Conservation (phyloP, 495 filamentous ascomycete species). For the Astrocystis sublimbata region DNA sequence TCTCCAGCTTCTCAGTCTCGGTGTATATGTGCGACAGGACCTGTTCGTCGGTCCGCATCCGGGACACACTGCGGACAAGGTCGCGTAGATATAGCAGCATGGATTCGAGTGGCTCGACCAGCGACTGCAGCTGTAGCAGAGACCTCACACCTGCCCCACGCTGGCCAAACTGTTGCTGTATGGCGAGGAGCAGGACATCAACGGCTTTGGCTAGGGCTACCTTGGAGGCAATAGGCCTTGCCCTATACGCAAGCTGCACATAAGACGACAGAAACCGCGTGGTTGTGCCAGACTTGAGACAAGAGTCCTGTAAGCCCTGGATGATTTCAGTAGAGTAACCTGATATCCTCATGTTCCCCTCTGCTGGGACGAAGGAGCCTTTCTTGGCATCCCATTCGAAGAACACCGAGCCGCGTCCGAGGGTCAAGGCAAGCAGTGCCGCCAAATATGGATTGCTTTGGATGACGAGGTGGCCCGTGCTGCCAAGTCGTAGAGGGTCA, state of each 20-base stretch:
- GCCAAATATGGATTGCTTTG: conserved; percentile 55
- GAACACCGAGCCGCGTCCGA: conserved; percentile 79
- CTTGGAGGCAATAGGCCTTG: conserved; percentile 47
- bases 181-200: conserved; percentile 52
- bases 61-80: conserved; percentile 58
- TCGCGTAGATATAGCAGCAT: conserved; percentile 62
- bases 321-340: conserved; percentile 65
- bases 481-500: conserved; percentile 31
- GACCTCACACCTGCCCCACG: conserved; percentile 46
- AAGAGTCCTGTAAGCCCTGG: conserved; percentile 56
- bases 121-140: conserved; percentile 66
- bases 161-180: conserved; percentile 57
- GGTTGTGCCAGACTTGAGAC: conserved; percentile 60
- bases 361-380: conserved; percentile 57
- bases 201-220: conserved; percentile 65
- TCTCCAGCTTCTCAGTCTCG: conserved; percentile 62
- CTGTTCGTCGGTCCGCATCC: conserved; percentile 62
- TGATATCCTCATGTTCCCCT: conserved; percentile 61
- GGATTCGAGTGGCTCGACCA: conserved; percentile 64
- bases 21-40: conserved; percentile 68
- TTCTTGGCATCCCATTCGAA: conserved; percentile 66
- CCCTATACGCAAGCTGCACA: conserved; percentile 48
- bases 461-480: conserved; percentile 35
- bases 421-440: conserved; percentile 68
- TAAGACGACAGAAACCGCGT: conserved; percentile 57